phyloP scores from a whole-genome alignment of 176 grass and related monocot genomes.

The Carex kokanica region DNA sequence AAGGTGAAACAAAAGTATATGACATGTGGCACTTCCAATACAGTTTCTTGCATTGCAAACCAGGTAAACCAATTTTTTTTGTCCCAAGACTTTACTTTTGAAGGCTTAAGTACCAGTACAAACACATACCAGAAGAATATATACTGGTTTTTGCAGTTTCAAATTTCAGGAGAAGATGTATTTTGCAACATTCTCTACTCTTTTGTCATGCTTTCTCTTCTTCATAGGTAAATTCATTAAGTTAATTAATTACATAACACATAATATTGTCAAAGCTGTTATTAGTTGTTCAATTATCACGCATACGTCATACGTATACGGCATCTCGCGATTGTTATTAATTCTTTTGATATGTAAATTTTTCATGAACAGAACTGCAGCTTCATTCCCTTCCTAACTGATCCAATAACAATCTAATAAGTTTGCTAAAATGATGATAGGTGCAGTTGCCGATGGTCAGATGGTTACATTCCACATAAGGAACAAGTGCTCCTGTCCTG shows the following conservation, averaged over 20 bases:
- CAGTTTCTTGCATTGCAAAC: constrained; percentile 20
- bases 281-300: not conserved
- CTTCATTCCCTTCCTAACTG: not conserved
- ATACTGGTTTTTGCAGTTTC: not conserved
- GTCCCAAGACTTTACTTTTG: not conserved
- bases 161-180: not conserved
- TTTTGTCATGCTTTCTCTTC: not conserved
- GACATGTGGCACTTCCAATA: not conserved
- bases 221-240: not conserved
- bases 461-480: constrained; percentile 48
- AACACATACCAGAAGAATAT: not conserved
- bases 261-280: not conserved
- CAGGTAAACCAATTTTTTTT: not conserved
- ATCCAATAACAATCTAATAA: not conserved
- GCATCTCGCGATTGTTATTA: not conserved
- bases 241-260: not conserved
- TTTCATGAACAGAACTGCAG: not conserved
- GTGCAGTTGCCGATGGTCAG: not conserved
- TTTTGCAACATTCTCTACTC: not conserved
- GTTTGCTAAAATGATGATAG: not conserved
- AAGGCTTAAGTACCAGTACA: not conserved
- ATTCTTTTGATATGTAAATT: not conserved
- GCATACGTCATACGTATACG: not conserved
- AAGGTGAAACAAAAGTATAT: not conserved
- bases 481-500: constrained; percentile 73